Conservation (phyloP, 805 yeast species). For the Pichia nakasei region DNA sequence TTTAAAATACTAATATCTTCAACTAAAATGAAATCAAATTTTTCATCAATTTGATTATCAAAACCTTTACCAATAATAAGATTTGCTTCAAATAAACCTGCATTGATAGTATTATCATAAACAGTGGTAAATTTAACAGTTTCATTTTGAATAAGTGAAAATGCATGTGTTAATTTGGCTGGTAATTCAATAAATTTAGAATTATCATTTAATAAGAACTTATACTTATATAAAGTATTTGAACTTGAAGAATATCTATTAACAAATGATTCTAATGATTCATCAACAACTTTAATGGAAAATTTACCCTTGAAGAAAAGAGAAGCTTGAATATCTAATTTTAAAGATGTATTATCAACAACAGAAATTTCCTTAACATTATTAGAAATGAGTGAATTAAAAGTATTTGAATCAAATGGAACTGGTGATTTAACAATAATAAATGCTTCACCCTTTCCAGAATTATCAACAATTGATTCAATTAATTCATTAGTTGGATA, state of each 20-base stretch:
- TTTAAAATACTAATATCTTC: slow-evolving; percentile 49
- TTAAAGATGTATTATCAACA: slow-evolving; percentile 54
- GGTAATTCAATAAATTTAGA: slow-evolving; percentile 47
- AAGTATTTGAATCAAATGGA: slow-evolving; percentile 64
- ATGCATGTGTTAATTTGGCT: slow-evolving; percentile 56
- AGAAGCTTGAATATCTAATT: slow-evolving; percentile 66
- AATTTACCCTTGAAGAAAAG: slow-evolving; percentile 43
- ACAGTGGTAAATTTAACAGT: slow-evolving; percentile 49
- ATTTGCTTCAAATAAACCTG: slow-evolving; percentile 71
- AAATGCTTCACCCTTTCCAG: slow-evolving; percentile 37
- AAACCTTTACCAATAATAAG: slow-evolving; percentile 26
- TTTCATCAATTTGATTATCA: slow-evolving; percentile 31
- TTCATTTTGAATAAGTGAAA: slow-evolving; percentile 52
- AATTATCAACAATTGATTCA: slow-evolving; percentile 35
- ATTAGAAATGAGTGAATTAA: slow-evolving; percentile 49
- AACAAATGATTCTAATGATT: slow-evolving; percentile 27
- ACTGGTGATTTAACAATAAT: slow-evolving; percentile 68
- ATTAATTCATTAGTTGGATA: slow-evolving; percentile 65
- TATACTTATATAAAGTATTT: slow-evolving; percentile 35
- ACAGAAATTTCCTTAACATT: slow-evolving; percentile 56
- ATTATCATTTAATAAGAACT: slow-evolving; percentile 66
- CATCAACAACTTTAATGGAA: slow-evolving; percentile 40
- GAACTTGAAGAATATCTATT: slow-evolving; percentile 25
- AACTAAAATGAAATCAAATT: slow-evolving; percentile 57
- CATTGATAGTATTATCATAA: slow-evolving; percentile 63